Percentiles rank a stretch among this genome's conserved stretches.
Conservation (phyloP, 1,284 basidiomycete species). For the Ustilago shanxiensis region DNA sequence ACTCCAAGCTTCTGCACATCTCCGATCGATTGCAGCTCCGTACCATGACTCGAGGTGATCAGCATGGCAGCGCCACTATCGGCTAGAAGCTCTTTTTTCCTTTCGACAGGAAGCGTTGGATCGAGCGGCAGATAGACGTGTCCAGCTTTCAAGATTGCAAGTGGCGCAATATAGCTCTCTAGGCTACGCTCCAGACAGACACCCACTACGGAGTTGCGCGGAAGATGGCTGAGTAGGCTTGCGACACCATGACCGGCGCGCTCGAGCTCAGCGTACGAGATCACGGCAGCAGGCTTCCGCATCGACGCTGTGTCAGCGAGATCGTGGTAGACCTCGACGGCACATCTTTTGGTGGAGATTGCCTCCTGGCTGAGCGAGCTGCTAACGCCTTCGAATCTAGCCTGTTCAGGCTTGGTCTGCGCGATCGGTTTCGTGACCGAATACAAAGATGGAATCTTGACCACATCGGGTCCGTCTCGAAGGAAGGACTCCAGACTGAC, state of each 20-base stretch:
- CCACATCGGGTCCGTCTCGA: not conserved
- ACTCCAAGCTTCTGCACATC: constrained; percentile 15
- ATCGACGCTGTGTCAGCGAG: constrained; percentile 10
- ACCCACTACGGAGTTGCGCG: constrained; percentile 52
- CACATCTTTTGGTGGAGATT: constrained; percentile 18
- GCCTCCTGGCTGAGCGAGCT: constrained; percentile 23
- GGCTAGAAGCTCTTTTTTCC: constrained; percentile 61
- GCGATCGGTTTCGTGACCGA: constrained; percentile 7
- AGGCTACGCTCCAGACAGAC: constrained; percentile 57
- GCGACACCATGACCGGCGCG: constrained; percentile 37
- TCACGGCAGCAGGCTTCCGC: constrained; percentile 10
- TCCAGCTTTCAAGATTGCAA: constrained; percentile 60
- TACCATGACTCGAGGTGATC: constrained; percentile 25
- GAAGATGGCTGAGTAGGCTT: constrained; percentile 15
- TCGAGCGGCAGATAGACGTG: constrained; percentile 69
- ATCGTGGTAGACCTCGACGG: constrained; percentile 49
- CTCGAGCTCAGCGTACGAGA: constrained; percentile 55
- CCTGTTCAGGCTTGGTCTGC: not conserved
- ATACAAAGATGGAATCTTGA: constrained; percentile 8
- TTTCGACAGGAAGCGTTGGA: constrained; percentile 62
- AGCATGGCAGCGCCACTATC: constrained; percentile 56
- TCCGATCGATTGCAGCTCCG: not conserved
- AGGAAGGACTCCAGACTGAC: constrained; percentile 16
- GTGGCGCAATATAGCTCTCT: constrained; percentile 57
- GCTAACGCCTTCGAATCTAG: constrained; percentile 14